Conservation (phyloP, 352 stramenopile genomes). For the Peronospora belbahrii region DNA sequence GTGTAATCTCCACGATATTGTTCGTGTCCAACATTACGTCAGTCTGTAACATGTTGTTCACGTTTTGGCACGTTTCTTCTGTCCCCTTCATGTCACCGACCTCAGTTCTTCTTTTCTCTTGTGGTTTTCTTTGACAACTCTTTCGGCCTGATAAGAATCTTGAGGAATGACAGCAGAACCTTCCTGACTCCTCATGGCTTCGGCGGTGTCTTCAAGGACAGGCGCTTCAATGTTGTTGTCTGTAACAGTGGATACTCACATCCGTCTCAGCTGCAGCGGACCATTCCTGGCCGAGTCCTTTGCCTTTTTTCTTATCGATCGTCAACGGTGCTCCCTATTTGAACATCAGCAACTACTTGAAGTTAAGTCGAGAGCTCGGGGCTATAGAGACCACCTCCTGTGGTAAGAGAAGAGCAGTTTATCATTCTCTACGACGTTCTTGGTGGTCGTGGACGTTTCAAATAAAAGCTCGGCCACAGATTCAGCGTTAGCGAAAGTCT, state of each 20-base stretch:
- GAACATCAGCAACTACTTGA: background rate
- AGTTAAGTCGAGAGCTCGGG: background rate
- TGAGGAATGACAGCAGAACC: slow-evolving; percentile 22
- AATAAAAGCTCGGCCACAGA: background rate
- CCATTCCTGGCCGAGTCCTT: too few species aligned
- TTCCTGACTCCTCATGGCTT: slow-evolving; percentile 2
- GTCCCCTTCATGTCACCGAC: slow-evolving; percentile 5
- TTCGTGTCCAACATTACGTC: slow-evolving; percentile 5
- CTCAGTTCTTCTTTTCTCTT: background rate
- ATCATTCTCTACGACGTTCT: background rate
- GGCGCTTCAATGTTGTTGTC: slow-evolving; percentile 4
- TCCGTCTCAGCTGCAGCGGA: background rate
- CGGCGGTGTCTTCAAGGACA: slow-evolving; percentile 5
- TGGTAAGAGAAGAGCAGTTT: too few species aligned
- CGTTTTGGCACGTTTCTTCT: slow-evolving; percentile 1
- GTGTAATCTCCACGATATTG: slow-evolving; percentile 7
- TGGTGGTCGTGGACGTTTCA: background rate
- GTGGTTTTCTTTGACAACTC: background rate
- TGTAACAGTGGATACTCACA: background rate
- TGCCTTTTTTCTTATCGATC: background rate
- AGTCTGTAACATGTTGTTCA: slow-evolving; percentile 4
- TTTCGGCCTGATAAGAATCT: slow-evolving; percentile 5
- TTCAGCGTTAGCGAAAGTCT: background rate
- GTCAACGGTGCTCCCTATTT: background rate
- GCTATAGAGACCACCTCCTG: background rate